Base-by-base conservation (phyloP, 352 stramenopile species). In the Elongisporangium anandrum region DNA sequence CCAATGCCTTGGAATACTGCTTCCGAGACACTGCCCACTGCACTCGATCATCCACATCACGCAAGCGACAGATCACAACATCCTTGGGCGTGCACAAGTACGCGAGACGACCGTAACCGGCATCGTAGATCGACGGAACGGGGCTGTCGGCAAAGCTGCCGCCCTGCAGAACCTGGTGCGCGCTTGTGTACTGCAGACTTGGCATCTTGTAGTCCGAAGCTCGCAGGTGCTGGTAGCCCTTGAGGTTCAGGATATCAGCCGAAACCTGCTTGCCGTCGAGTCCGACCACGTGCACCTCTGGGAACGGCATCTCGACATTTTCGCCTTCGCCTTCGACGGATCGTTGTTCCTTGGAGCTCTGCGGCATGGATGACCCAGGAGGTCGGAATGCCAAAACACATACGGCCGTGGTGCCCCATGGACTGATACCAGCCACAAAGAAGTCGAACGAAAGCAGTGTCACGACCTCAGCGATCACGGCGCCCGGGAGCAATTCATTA, bases 221-320 rank as follows among this genome's bases (percentile, higher is more conserved):
- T 29, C 82, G 82, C 0, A 94, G 68, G 1, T 79, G 81, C 54
- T 90, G 72, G 61, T 92, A 92, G 4, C 82, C 81, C 56, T 81
- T 79, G 16, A 94, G 64, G 50, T 88, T 85, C 17, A 94, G 47
- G 21, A 92, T 79, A 57, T 92, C 85, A 1, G 83, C 82, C 19
- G 81, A 92, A n/a, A 98, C 79, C 59, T 87, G 71, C 23, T 88
- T 90, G 3, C 94, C 95, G 58, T 94, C 66, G 0, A 96, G 57
- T 23, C 95, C 88, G 2, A 96, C 92, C 23, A 98, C 82, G 53
- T 94, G 85, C 22, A 94, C 71, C 54, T 94, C 85, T 34, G 85
- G 85, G 54, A 88, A 90, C 15, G 85, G 82, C 67, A 90, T 90
- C 59, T 90, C 81, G 0, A 66, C 78, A 0, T 67, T 73, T 24